Conservation (phyloP, 208 protist species). For the Angomonas desouzai region DNA sequence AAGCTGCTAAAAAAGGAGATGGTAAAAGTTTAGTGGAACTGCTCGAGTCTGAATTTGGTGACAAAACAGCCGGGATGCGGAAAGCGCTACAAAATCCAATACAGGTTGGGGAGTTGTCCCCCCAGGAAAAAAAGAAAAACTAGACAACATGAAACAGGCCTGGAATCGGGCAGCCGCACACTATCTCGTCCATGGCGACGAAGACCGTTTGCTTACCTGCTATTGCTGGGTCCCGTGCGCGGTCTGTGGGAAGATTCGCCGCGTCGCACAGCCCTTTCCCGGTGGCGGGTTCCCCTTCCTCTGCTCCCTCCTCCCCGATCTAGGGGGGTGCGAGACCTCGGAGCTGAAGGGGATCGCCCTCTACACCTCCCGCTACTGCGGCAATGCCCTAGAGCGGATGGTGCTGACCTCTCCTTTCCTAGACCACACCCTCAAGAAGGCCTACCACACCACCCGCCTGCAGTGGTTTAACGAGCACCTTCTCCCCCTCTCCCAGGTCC, state of each 20-base stretch:
- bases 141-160: conserved; percentile 21
- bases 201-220: conserved; percentile 36
- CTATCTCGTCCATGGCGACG: conserved; percentile 26
- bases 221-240: conserved; percentile 83
- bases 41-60: not conserved
- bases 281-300: conserved; percentile 72
- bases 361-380: conserved; percentile 21
- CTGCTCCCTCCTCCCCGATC: conserved; percentile 43
- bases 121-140: conserved; percentile 8
- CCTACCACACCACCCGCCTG: conserved; percentile 8
- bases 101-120: not conserved
- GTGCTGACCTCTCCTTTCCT: conserved; percentile 34
- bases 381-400: conserved; percentile 23
- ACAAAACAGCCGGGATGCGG: not conserved
- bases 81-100: no score
- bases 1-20: not conserved
- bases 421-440: conserved; percentile 18
- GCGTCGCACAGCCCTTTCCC: conserved; percentile 78
- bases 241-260: conserved; percentile 72
- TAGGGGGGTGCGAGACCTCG: conserved; percentile 45
- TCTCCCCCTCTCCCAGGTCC: not conserved
- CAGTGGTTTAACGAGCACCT: conserved; percentile 3
- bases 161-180: conserved; percentile 34
- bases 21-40: no score
- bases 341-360: conserved; percentile 45